phyloP scores from a whole-genome alignment of 73 alveolate species.

The Symbiodinium pilosum region DNA sequence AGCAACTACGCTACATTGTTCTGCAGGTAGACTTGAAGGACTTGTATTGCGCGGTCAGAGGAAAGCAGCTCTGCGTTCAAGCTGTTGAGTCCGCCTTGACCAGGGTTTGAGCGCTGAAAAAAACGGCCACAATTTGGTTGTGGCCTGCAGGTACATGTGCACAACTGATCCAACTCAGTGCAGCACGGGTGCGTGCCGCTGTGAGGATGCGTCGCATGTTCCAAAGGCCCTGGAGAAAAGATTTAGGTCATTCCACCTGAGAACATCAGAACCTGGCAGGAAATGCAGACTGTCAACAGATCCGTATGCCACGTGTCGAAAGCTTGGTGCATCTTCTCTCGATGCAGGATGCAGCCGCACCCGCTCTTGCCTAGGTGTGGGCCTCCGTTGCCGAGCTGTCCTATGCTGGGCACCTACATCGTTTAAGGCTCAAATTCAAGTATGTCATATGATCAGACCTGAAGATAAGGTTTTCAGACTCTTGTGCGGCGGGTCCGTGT shows the following conservation, averaged over 20 bases:
- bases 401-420: background rate
- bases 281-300: conserved; percentile 74
- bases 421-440: background rate
- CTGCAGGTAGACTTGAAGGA: background rate
- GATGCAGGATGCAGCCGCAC: background rate
- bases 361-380: background rate
- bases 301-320: conserved; percentile 46
- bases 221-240: conserved; percentile 15
- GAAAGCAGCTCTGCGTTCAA: conserved; percentile 46
- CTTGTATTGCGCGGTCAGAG: conserved; percentile 61
- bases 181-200: conserved; percentile 80
- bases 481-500: conserved; percentile 60
- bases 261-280: background rate
- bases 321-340: background rate
- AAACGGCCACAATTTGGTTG: too few relatives aligned
- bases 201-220: conserved; percentile 67
- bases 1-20: too few relatives aligned
- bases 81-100: conserved; percentile 36
- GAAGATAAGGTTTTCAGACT: conserved; percentile 56
- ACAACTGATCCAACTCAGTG: conserved; percentile 86
- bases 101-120: too few relatives aligned
- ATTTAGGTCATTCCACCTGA: background rate
- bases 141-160: conserved; percentile 71
- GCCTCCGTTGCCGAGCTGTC: conserved; percentile 55
- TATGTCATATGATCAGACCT: too few relatives aligned